These are phyloP conservation scores for Candida peoriensis DNA, from an alignment of 805 yeast species.

Conservation along the genomic window DNA sequence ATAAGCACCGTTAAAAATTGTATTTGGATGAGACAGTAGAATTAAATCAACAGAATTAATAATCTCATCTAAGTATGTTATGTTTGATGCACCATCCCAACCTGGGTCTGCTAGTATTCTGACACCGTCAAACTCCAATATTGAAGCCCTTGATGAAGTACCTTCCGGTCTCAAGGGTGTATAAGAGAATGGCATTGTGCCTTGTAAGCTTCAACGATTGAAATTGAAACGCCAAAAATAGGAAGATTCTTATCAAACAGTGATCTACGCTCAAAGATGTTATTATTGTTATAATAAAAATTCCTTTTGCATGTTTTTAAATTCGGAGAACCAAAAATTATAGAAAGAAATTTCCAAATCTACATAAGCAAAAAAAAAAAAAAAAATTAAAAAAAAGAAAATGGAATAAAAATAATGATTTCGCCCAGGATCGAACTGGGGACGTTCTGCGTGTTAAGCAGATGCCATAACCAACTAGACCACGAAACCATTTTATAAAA, in stretches of 20 bases:
- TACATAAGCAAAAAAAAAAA: no score
- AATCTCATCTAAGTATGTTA: slow-evolving; percentile 37
- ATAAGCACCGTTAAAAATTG: slow-evolving; percentile 76
- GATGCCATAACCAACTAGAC: slow-evolving; percentile 99
- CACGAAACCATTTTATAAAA: slow-evolving; percentile 69
- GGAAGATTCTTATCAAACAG: no score
- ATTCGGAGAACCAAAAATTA: no score
- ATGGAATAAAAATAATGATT: slow-evolving; percentile 64
- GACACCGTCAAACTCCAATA: slow-evolving; percentile 53
- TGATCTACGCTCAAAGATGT: no score
- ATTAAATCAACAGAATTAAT: slow-evolving; percentile 57
- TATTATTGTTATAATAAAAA: no score
- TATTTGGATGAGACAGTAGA: slow-evolving; percentile 81
- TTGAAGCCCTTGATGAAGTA: slow-evolving; percentile 34
- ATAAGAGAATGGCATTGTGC: slow-evolving; percentile 24
- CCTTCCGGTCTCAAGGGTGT: slow-evolving; percentile 22
- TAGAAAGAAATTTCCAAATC: no score
- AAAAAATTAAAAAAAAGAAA: no score
- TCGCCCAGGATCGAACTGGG: slow-evolving; percentile 99
- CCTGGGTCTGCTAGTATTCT: slow-evolving; percentile 67
- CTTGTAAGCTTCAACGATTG: no score
- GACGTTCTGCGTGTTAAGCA: slow-evolving; percentile 99
- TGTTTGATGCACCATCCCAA: slow-evolving; percentile 54
- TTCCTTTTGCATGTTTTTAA: no score
- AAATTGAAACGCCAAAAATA: no score